Evolutionary conservation across 2,329 filamentous ascomycete genomes (phyloP), one percentile per base, ranked within the genome.

Genomic region (Trichoderma atrobrunneum): DNA sequence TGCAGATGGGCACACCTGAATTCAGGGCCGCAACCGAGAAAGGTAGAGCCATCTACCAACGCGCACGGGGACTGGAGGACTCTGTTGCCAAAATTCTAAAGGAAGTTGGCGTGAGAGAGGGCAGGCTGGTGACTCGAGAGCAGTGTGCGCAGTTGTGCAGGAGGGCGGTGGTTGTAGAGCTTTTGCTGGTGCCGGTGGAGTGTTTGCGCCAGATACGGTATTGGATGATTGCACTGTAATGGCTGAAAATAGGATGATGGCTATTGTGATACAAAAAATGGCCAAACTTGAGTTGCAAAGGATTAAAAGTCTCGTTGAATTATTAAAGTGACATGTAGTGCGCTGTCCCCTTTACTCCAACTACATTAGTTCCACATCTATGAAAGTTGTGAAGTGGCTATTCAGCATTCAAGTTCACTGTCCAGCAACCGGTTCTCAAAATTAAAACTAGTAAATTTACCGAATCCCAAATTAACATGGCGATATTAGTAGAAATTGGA

Each of bases 401-500:
- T 43, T 43, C 16, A n/a, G 16, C 39, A 43, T 1, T n/a, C 39
- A 43, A 43, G 39, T n/a, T 43, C 39, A 1, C 18, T 43, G 7
- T 43, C 39, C 39, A 43, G 39, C 39, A 43, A 43, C 16, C 7
- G 3, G 16, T n/a, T n/a, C 1, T 43, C 39, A 43, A 1, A 1
- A n/a, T n/a, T 3, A 43, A 43, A 43, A n/a, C 16, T 43, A 43
- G 16, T 43, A n/a, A 43, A n/a, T 43, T 43, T n/a, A 43, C 39
- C 39, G 5, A 43, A 43, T 43, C 16, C 16, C 16, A 10, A 43
- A 43, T n/a, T 2, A 43, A 43, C 16, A 43, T 43, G 3, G 16
- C 39, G n/a, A 43, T 3, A n/a, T 0, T 43, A 1, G 39, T 1
- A 43, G 16, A n/a, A 1, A n/a, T n/a, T 10, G 0, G 16, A n/a